Conservation (phyloP, 176 grass and related monocot species). For the Musa schizocarpa region DNA sequence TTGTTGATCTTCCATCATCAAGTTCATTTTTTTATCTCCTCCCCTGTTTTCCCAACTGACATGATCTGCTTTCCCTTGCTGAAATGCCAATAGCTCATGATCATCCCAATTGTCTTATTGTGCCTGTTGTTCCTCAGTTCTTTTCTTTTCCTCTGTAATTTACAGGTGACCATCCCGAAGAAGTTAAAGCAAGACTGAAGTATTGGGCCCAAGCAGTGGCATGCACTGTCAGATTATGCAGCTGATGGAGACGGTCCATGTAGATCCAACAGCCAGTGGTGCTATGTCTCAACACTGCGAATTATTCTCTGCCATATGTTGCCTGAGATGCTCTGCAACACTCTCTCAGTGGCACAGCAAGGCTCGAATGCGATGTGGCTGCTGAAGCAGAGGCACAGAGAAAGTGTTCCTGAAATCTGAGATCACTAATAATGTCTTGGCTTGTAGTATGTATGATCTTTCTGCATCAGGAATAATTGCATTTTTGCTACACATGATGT, state of each 20-base stretch:
- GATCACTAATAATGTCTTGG: neutral
- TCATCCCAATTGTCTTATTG: neutral
- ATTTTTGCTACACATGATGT: neutral
- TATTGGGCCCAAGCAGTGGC: constrained; percentile 14
- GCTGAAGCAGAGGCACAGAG: neutral
- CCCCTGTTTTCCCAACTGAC: neutral
- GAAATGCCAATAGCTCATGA: neutral
- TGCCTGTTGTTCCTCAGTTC: neutral
- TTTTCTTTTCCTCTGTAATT: neutral
- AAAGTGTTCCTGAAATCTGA: neutral
- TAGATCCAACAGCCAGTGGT: neutral
- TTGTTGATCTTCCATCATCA: too few relatives aligned
- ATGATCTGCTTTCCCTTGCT: neutral
- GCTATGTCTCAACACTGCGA: neutral
- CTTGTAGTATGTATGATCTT: neutral
- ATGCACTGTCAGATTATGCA: constrained; percentile 6
- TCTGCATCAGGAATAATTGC: neutral
- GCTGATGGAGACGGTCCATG: neutral
- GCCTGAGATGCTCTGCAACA: neutral
- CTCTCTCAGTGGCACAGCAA: neutral
- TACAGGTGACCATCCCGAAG: constrained; percentile 7
- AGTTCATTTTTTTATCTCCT: neutral
- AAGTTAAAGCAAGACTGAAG: constrained; percentile 10
- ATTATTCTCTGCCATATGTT: neutral
- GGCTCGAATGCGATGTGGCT: neutral